These are phyloP conservation scores for Fusarium coffeatum DNA, from an alignment of 2,329 filamentous ascomycete genomes.

Conservation along the genomic window DNA sequence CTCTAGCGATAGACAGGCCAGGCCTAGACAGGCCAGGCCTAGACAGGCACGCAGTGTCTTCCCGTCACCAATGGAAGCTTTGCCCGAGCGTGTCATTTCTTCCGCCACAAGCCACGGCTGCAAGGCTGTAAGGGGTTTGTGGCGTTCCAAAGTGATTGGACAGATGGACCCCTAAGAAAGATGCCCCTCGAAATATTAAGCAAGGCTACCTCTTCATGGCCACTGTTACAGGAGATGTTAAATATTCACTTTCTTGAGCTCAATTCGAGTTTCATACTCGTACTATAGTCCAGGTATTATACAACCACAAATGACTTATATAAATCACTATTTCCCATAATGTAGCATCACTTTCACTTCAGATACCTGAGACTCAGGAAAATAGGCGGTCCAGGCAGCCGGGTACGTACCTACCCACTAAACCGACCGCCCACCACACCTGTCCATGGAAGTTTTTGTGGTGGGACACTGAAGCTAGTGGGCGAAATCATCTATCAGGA, in stretches of 20 bases:
- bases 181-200: conserved; percentile 19
- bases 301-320: neutral
- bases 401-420: conserved; percentile 45
- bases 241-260: neutral
- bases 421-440: conserved; percentile 38
- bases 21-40: neutral
- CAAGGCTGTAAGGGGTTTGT: conserved; percentile 35
- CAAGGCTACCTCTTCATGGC: conserved; percentile 1
- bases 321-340: neutral
- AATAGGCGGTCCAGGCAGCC: conserved; percentile 25
- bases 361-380: neutral
- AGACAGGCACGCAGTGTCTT: conserved; percentile 7
- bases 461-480: conserved; percentile 43
- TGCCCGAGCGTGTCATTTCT: neutral
- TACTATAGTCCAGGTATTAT: too few relatives aligned
- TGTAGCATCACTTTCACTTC: too few relatives aligned
- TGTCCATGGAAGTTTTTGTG: conserved; percentile 45
- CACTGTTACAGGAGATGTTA: neutral
- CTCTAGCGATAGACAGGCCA: conserved; percentile 17
- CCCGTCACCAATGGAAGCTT: conserved; percentile 22
- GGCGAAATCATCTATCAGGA: conserved; percentile 40
- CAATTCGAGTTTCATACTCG: neutral
- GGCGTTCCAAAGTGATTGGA: conserved; percentile 25
- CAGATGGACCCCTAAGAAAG: neutral
- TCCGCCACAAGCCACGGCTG: conserved; percentile 26